Evolutionary conservation across 257 asterid genomes (phyloP).

Genomic region (Penstemon newberryi): DNA sequence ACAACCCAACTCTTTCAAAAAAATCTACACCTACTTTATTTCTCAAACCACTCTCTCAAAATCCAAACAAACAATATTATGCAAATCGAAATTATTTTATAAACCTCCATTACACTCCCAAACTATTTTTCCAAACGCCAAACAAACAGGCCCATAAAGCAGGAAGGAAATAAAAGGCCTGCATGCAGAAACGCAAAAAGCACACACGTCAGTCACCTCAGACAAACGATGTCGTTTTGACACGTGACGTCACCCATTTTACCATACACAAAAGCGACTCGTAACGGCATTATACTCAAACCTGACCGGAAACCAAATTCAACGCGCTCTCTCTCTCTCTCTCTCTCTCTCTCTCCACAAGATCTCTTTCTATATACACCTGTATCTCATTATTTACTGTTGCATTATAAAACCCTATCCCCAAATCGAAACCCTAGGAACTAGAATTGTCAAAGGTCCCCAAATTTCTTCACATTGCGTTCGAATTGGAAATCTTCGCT

Average conservation of each 20-base stretch:
- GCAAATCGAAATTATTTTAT: no score
- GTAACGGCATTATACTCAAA: conserved; percentile 10
- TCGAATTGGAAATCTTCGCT: conserved; percentile 8
- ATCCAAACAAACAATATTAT: no score
- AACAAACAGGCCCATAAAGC: no score
- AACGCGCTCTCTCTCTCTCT: conserved; percentile 21
- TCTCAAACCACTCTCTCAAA: no score
- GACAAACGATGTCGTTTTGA: conserved; percentile 21
- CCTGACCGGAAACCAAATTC: conserved; percentile 18
- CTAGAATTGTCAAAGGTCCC: background rate
- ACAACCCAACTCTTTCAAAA: no score
- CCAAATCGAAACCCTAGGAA: conserved; percentile 30
- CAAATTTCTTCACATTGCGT: conserved; percentile 20
- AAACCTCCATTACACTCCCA: no score
- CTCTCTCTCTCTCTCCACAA: background rate
- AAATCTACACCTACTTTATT: no score
- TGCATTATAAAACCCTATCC: conserved; percentile 45
- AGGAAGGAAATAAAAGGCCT: no score
- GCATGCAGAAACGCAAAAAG: background rate
- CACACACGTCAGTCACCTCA: conserved; percentile 32
- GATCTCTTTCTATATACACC: background rate
- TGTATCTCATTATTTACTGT: conserved; percentile 24
- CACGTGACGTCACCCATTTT: conserved; percentile 5
- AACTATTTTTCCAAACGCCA: no score
- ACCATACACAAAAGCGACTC: background rate